Percentiles rank a stretch among this genome's conserved stretches.
phyloP scores from a whole-genome alignment of 768 basidiomycete genomes.

The Kwoniella botswanensis region DNA sequence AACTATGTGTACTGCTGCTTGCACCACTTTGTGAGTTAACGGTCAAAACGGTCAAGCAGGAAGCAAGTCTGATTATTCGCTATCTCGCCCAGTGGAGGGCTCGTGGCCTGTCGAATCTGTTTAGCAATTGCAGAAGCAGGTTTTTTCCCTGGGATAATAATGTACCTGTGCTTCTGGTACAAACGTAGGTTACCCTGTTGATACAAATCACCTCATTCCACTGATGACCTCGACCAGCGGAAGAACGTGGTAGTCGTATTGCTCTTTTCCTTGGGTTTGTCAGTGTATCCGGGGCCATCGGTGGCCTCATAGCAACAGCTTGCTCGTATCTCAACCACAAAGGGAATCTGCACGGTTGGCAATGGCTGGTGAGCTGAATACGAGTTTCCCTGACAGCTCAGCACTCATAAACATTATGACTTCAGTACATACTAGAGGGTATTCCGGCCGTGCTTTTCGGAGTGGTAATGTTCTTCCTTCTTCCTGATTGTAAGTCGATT shows the following conservation, averaged over 20 bases:
- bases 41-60: not conserved
- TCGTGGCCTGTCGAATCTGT: slow-evolving; percentile 2
- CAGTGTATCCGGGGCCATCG: slow-evolving; percentile 25
- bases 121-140: slow-evolving; percentile 2
- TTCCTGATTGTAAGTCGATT: slow-evolving; percentile 11
- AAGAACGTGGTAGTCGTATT: slow-evolving; percentile 21
- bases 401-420: not conserved
- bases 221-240: not conserved
- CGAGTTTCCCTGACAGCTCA: not conserved
- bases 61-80: not conserved
- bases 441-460: slow-evolving; percentile 9
- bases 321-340: slow-evolving; percentile 23
- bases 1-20: slow-evolving; percentile 5
- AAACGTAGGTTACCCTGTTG: not conserved
- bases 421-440: slow-evolving; percentile 12
- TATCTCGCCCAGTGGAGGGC: not conserved
- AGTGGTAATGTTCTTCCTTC: not conserved
- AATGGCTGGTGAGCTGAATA: slow-evolving; percentile 36
- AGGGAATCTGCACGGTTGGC: slow-evolving; percentile 27
- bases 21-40: slow-evolving; percentile 1
- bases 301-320: slow-evolving; percentile 29
- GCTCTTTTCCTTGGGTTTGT: slow-evolving; percentile 26
- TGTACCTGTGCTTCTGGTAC: slow-evolving; percentile 11
- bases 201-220: too few relatives aligned
- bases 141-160: not conserved